These are phyloP conservation scores for Pharus latifolius DNA, from an alignment of 176 grass and related monocot genomes.

Conservation along the genomic window DNA sequence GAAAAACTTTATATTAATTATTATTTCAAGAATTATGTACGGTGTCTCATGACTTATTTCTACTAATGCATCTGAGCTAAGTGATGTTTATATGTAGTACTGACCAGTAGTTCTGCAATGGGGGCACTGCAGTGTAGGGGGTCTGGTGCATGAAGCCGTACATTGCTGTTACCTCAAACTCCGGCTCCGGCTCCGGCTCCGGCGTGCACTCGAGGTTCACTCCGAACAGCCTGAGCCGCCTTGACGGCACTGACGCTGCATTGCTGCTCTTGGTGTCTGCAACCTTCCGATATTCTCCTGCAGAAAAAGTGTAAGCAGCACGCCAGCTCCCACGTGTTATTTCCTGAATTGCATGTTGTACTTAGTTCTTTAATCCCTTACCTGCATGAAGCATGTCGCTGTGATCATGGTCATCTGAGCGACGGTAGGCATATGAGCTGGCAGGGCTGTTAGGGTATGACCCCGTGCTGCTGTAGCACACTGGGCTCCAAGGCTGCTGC, in stretches of 20 bases:
- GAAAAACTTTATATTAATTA: not conserved
- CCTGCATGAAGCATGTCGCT: slow-evolving; percentile 38
- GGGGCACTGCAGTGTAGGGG: slow-evolving; percentile 36
- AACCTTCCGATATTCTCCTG: slow-evolving; percentile 22
- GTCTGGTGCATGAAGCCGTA: slow-evolving; percentile 45
- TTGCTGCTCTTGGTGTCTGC: slow-evolving; percentile 35
- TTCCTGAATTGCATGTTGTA: not conserved
- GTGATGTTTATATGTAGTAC: slow-evolving; percentile 2
- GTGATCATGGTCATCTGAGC: slow-evolving; percentile 26
- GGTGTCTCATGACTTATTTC: not conserved
- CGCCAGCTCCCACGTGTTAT: too few species aligned
- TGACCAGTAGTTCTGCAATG: slow-evolving; percentile 55
- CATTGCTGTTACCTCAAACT: slow-evolving; percentile 6
- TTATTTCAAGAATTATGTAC: not conserved
- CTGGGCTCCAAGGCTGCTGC: slow-evolving; percentile 53
- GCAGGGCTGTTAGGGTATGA: slow-evolving; percentile 47
- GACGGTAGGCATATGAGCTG: slow-evolving; percentile 26
- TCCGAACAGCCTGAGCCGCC: slow-evolving; percentile 74
- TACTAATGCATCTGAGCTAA: slow-evolving; percentile 8
- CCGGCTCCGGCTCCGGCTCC: slow-evolving; percentile 35
- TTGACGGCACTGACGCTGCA: slow-evolving; percentile 24
- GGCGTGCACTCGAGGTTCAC: slow-evolving; percentile 81
- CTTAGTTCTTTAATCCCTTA: slow-evolving; percentile 14
- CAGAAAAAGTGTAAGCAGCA: slow-evolving; percentile 10
- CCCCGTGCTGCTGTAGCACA: slow-evolving; percentile 44